These are phyloP conservation scores for Aureobasidium sp. DNA, from an alignment of 2,329 filamentous ascomycete genomes.

Conservation along the genomic window DNA sequence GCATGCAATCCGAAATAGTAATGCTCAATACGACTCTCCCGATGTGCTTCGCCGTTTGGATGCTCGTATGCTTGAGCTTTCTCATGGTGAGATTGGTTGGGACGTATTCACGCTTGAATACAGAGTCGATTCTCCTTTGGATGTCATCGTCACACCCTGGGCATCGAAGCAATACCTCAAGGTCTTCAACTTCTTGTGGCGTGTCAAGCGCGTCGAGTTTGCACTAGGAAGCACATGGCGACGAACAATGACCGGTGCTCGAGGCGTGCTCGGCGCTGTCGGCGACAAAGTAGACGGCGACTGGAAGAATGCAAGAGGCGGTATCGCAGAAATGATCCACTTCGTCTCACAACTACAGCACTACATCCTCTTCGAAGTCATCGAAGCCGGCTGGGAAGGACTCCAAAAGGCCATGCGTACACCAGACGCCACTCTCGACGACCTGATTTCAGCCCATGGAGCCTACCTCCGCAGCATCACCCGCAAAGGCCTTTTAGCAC, in stretches of 20 bases:
- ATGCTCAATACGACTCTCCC: constrained; percentile 87
- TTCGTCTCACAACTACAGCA: constrained; percentile 96
- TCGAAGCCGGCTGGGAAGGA: constrained; percentile 90
- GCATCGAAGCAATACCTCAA: constrained; percentile 95
- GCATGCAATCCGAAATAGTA: constrained; percentile 92
- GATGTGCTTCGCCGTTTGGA: constrained; percentile 88
- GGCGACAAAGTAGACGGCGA: constrained; percentile 47
- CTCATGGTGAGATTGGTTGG: constrained; percentile 96
- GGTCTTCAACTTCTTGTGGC: constrained; percentile 98
- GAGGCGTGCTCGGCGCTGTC: constrained; percentile 76
- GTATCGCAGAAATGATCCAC: constrained; percentile 95
- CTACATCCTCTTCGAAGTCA: constrained; percentile 97
- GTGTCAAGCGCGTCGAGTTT: constrained; percentile 95
- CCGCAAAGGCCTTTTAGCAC: constrained; percentile 75
- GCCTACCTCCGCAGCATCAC: constrained; percentile 90
- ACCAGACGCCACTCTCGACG: constrained; percentile 85
- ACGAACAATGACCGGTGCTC: constrained; percentile 86
- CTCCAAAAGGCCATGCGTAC: constrained; percentile 68
- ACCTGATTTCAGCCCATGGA: constrained; percentile 85
- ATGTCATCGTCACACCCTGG: constrained; percentile 95
- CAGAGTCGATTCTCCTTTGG: constrained; percentile 91
- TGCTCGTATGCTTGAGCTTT: constrained; percentile 95
- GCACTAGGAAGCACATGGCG: constrained; percentile 86
- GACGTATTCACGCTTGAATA: constrained; percentile 99
- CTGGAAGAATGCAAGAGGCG: constrained; percentile 85